A percentile compares a stretch with the other conserved stretches of the same genome.
phyloP scores from a whole-genome alignment of 768 basidiomycete species.

The Amylocystis lapponica region DNA sequence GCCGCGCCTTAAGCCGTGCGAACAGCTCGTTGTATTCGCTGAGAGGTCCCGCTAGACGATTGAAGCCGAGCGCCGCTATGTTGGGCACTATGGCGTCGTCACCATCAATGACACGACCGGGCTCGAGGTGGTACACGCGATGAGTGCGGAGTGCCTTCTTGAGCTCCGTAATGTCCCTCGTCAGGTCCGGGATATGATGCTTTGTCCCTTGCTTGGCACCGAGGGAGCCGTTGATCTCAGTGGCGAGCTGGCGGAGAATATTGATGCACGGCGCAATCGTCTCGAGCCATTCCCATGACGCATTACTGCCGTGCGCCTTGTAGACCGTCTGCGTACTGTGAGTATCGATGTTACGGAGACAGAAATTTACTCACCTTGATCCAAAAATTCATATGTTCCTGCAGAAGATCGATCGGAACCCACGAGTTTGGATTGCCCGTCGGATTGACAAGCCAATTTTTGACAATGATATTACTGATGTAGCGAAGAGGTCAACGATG shows the following conservation, averaged over 20 bases:
- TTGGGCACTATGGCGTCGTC: conserved; percentile 15
- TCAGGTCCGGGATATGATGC: conserved; percentile 25
- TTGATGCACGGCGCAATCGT: conserved; percentile 26
- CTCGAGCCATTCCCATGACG: conserved; percentile 32
- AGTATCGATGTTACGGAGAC: neutral
- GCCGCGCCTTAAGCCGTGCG: conserved; percentile 10
- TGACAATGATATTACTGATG: conserved; percentile 22
- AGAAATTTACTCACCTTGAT: conserved; percentile 21
- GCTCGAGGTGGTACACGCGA: conserved; percentile 15
- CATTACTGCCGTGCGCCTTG: conserved; percentile 25
- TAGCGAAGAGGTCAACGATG: too few relatives aligned
- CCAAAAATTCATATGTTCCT: conserved; percentile 31
- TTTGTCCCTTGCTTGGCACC: conserved; percentile 27
- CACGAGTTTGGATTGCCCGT: conserved; percentile 18
- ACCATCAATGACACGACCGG: conserved; percentile 15
- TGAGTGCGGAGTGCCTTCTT: conserved; percentile 18
- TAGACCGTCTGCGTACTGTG: conserved; percentile 18
- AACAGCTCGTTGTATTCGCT: conserved; percentile 23
- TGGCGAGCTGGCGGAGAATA: conserved; percentile 20
- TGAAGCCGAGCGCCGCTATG: conserved; percentile 14
- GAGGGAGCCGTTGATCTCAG: conserved; percentile 18
- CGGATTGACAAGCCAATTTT: conserved; percentile 31
- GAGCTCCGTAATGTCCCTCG: conserved; percentile 24
- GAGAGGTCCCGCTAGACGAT: conserved; percentile 17
- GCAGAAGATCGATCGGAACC: conserved; percentile 27